Conservation (phyloP, 257 asterid genomes). For the Capsicum pubescens region DNA sequence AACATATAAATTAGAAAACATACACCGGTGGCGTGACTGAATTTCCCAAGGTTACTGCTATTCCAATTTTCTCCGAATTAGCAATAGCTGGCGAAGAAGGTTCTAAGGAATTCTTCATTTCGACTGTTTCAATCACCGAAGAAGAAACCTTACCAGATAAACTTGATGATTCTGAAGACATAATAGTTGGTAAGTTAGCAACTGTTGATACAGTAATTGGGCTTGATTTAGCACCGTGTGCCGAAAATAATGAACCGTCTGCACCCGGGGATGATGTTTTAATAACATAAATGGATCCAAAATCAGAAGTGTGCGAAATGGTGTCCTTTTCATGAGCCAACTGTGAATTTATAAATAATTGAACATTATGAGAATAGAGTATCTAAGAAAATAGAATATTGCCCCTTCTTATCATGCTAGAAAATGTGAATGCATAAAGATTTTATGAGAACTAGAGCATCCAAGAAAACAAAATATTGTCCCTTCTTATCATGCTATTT, state of each 20-base stretch:
- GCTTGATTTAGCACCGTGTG: too few species aligned
- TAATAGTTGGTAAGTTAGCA: conserved; percentile 46
- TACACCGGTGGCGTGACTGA: too few species aligned
- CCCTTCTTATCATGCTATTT: neutral
- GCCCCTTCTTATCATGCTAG: neutral
- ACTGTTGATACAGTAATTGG: conserved; percentile 49
- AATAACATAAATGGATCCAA: too few species aligned
- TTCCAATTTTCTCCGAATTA: too few species aligned
- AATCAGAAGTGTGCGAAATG: too few species aligned
- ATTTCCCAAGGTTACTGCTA: too few species aligned
- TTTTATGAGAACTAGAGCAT: conserved; percentile 32
- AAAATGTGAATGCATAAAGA: conserved; percentile 46
- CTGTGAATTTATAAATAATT: too few species aligned
- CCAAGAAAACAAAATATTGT: conserved; percentile 16
- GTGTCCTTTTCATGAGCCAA: too few species aligned
- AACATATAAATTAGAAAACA: too few species aligned
- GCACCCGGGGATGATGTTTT: too few species aligned
- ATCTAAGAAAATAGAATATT: conserved; percentile 12
- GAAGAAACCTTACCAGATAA: conserved; percentile 53
- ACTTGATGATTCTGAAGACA: conserved; percentile 51
- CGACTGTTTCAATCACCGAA: conserved; percentile 43
- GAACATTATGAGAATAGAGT: neutral
- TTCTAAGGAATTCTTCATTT: conserved; percentile 36
- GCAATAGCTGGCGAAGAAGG: too few species aligned
- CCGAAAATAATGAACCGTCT: too few species aligned